Evolutionary conservation across 495 filamentous ascomycete genomes (phyloP), one percentile per base, ranked within the genome.

Genomic region (Achaetomiella virescens): DNA sequence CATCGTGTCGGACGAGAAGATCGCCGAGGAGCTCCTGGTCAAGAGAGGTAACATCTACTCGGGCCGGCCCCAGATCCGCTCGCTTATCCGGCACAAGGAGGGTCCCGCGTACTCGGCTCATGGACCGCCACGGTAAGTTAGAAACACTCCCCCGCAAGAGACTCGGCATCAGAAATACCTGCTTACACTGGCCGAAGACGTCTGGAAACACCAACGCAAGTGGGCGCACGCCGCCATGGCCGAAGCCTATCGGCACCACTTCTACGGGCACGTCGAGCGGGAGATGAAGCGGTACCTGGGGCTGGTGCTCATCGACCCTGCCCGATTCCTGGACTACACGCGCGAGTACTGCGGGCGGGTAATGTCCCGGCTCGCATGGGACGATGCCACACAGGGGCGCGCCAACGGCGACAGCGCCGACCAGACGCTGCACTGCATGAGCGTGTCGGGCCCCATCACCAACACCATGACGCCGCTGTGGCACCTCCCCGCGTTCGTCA

Each of bases 1-100:
- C 59, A 72, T 82, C 55, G 55, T 83, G 6, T 79, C 79, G 12
- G 78, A 80, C 35, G 73, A 80, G 61, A 74, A 75, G 62, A 80
- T 82, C 43, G 78, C 80, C 37, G 70, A 78, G 33, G 80, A 83
- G 49, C 72, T 83, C 14, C 70, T 83, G 11, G 72, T 79, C 22
- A 78, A 74, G 61, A 58, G 75, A n/a, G 77, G 74, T 17, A 73
- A 80, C 41, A 79, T 76, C 48, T 81, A 80, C 63, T 76, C 77
- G 3, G 76, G 77, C 27, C 66, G 76, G 12, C 76, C 76, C n/a
- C 70, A 75, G 60, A 75, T 79, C 35, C 64, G 73, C 18, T 70
- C 73, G 18, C 65, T 78, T 12, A 71, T 75, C 58, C 62, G 74
- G 45, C 75, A 77, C 54, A 78, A 78, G 60, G 70, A 70, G 14